phyloP scores from a whole-genome alignment of 148 eudicot genomes.

The Cornus kousa region DNA sequence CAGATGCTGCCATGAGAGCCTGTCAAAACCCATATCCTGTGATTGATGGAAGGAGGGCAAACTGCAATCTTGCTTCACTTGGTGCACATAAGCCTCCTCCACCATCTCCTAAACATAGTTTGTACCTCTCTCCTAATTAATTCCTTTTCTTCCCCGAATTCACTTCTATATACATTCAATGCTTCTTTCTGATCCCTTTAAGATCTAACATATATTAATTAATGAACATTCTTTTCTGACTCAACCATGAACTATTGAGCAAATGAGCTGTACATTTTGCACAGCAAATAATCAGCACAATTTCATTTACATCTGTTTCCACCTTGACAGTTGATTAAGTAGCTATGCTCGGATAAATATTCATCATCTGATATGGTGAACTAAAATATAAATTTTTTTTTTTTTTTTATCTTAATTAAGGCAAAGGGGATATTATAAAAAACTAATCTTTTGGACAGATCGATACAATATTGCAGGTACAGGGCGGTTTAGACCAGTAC shows the following conservation, averaged over 20 bases:
- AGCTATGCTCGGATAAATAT: too few relatives aligned
- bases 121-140: neutral
- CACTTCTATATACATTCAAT: too few relatives aligned
- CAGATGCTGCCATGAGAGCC: conserved; percentile 60
- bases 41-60: conserved; percentile 59
- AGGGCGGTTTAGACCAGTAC: conserved; percentile 41
- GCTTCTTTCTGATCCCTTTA: neutral
- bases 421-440: neutral
- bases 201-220: neutral
- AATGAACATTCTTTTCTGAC: neutral
- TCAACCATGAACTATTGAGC: neutral
- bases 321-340: too few relatives aligned
- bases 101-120: conserved; percentile 34
- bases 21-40: conserved; percentile 57
- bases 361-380: neutral
- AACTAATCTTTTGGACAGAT: neutral
- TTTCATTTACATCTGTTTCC: neutral
- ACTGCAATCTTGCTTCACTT: conserved; percentile 58
- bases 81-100: conserved; percentile 48
- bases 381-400: neutral
- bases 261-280: neutral
- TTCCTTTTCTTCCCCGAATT: too few relatives aligned
- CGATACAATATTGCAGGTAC: conserved; percentile 17
- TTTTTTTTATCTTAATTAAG: neutral
- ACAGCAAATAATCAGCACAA: neutral